phyloP scores from a whole-genome alignment of 257 asterid genomes.

The Nicotiana tabacum region DNA sequence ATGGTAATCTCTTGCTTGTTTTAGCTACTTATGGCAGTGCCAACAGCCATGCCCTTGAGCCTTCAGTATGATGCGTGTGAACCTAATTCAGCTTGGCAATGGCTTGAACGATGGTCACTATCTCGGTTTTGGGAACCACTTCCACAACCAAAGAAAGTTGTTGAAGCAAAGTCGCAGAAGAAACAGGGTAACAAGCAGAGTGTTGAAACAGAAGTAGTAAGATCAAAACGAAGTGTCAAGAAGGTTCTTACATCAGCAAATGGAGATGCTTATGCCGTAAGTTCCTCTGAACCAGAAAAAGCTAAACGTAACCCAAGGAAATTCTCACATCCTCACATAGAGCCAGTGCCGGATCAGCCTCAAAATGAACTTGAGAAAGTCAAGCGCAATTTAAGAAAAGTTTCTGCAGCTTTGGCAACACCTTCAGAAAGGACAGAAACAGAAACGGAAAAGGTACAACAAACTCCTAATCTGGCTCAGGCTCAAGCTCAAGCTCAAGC shows the following conservation, averaged over 20 bases:
- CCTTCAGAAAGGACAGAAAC: conserved; percentile 47
- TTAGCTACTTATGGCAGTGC: conserved; percentile 70
- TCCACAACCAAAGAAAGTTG: conserved; percentile 31
- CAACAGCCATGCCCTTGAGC: conserved; percentile 74
- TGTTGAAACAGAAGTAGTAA: conserved; percentile 46
- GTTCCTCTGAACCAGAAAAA: conserved; percentile 33
- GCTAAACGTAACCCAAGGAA: conserved; percentile 23
- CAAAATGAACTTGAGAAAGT: conserved; percentile 61
- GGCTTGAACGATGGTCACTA: conserved; percentile 93
- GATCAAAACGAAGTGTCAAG: conserved; percentile 60
- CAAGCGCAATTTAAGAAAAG: conserved; percentile 57
- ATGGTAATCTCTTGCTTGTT: neutral
- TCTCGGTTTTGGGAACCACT: conserved; percentile 72
- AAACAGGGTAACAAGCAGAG: conserved; percentile 31
- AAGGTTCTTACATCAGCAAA: conserved; percentile 44
- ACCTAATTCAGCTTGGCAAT: conserved; percentile 74
- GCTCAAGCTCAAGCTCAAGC: conserved; percentile 14
- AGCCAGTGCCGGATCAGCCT: conserved; percentile 23
- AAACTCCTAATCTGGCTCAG: conserved; percentile 25
- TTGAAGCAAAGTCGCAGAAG: conserved; percentile 46
- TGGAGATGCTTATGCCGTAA: conserved; percentile 42
- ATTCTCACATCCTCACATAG: conserved; percentile 7
- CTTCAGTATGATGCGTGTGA: conserved; percentile 72
- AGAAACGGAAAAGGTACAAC: conserved; percentile 45
- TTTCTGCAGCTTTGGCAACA: conserved; percentile 52